Evolutionary conservation across 352 stramenopile species (phyloP).

Genomic region (Globisporangium parvum): DNA sequence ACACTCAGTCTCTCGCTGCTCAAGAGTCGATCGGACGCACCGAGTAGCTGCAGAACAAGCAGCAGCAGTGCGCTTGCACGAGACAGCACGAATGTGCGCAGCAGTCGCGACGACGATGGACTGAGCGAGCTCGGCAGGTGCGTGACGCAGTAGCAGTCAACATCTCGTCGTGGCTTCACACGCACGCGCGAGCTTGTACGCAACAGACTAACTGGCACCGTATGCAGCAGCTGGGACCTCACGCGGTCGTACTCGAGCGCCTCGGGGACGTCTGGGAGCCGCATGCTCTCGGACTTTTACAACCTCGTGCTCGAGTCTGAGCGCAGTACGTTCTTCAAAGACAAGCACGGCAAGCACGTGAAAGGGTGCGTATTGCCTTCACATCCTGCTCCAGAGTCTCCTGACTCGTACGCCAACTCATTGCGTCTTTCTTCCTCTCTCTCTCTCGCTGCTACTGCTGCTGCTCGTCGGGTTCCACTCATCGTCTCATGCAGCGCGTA

Average conservation of each 20-base stretch:
- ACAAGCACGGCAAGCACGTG: slow-evolving; percentile 42
- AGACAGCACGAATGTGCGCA: slow-evolving; percentile 1
- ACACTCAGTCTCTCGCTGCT: slow-evolving; percentile 37
- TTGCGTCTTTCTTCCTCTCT: no score
- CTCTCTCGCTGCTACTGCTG: no score
- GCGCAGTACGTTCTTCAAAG: slow-evolving; percentile 58
- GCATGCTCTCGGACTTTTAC: slow-evolving; percentile 77
- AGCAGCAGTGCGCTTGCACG: neutral
- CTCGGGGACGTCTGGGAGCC: slow-evolving; percentile 57
- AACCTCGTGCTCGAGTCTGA: slow-evolving; percentile 71
- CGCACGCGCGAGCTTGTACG: no score
- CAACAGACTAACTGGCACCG: neutral
- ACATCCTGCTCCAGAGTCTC: neutral
- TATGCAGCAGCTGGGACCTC: slow-evolving; percentile 25
- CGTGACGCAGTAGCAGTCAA: neutral
- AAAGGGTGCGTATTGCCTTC: slow-evolving; percentile 22
- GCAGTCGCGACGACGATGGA: slow-evolving; percentile 6
- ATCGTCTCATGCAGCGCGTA: no score
- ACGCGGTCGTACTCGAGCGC: slow-evolving; percentile 37
- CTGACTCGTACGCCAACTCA: neutral
- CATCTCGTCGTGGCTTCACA: no score
- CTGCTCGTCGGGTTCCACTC: no score
- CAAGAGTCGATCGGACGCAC: slow-evolving; percentile 5
- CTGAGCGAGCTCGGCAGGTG: slow-evolving; percentile 6
- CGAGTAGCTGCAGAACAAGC: neutral